A percentile compares a stretch with the other conserved stretches of the same genome.
phyloP scores from a whole-genome alignment of 129 eudicot genomes.

The Flaveria sonorensis region DNA sequence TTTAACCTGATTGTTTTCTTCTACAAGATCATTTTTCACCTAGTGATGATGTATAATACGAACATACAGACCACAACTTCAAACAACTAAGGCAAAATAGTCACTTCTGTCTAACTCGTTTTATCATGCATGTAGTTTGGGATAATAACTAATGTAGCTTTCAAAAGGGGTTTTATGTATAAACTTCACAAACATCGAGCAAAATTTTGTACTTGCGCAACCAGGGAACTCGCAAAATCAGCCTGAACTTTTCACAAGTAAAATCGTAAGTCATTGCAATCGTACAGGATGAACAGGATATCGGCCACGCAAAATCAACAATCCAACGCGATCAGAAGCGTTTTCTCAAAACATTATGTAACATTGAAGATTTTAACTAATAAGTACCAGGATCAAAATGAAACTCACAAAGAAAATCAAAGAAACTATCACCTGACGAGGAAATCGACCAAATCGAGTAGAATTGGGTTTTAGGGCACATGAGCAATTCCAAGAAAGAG shows the following conservation, averaged over 20 bases:
- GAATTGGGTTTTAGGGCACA: constrained; percentile 32
- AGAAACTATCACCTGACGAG: constrained; percentile 14
- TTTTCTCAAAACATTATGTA: constrained; percentile 1
- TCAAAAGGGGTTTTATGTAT: background rate
- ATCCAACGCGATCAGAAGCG: too few relatives aligned
- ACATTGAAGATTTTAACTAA: background rate
- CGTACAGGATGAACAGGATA: too few relatives aligned
- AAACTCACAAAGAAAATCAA: background rate
- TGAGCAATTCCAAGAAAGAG: background rate
- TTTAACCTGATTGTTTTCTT: background rate
- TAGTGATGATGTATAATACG: background rate
- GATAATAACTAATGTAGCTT: background rate
- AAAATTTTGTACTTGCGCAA: background rate
- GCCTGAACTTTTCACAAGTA: background rate
- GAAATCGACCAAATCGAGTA: constrained; percentile 15
- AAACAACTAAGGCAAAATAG: too few relatives aligned
- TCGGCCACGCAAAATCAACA: too few relatives aligned
- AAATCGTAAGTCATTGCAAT: background rate
- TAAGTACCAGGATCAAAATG: background rate
- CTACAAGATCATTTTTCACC: background rate
- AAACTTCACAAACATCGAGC: background rate
- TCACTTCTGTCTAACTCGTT: too few relatives aligned
- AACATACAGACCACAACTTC: too few relatives aligned
- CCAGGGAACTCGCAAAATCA: background rate
- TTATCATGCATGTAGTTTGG: constrained; percentile 7